phyloP scores from a whole-genome alignment of 352 stramenopile genomes.

The Pythium chondricola region DNA sequence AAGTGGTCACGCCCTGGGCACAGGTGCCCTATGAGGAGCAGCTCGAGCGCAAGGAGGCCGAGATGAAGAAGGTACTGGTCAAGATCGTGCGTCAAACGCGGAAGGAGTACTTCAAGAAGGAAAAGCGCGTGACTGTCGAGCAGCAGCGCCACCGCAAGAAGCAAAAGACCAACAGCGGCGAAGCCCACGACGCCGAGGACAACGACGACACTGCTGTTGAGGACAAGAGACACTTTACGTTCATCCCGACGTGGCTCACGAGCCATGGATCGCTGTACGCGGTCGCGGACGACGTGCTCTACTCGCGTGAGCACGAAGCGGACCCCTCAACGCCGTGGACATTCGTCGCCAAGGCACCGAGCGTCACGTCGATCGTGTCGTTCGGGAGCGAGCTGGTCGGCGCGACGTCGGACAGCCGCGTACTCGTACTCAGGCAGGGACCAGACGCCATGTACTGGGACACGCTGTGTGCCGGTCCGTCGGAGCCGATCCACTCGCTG shows the following conservation, averaged over 20 bases:
- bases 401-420: constrained; percentile 40
- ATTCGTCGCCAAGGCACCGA: constrained; percentile 28
- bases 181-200: constrained; percentile 6
- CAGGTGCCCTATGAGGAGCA: constrained; percentile 76
- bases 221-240: constrained; percentile 16
- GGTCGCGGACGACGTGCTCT: constrained; percentile 47
- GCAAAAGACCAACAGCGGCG: constrained; percentile 25
- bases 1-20: constrained; percentile 82
- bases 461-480: constrained; percentile 39
- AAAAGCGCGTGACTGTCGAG: constrained; percentile 62
- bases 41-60: constrained; percentile 74
- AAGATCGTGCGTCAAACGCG: constrained; percentile 80
- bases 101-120: constrained; percentile 85
- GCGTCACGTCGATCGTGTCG: constrained; percentile 60
- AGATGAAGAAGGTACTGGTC: constrained; percentile 88
- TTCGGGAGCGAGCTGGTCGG: constrained; percentile 70
- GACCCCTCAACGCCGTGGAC: constrained; percentile 33
- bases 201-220: constrained; percentile 3
- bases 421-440: constrained; percentile 47
- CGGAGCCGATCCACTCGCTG: constrained; percentile 42
- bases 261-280: constrained; percentile 72
- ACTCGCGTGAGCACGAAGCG: constrained; percentile 55
- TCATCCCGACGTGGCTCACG: constrained; percentile 68
- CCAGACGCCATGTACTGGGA: constrained; percentile 36
- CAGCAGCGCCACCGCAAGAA: constrained; percentile 58